Evolutionary conservation across 805 yeast genomes (phyloP).

Genomic region (Starmerella bombi): DNA sequence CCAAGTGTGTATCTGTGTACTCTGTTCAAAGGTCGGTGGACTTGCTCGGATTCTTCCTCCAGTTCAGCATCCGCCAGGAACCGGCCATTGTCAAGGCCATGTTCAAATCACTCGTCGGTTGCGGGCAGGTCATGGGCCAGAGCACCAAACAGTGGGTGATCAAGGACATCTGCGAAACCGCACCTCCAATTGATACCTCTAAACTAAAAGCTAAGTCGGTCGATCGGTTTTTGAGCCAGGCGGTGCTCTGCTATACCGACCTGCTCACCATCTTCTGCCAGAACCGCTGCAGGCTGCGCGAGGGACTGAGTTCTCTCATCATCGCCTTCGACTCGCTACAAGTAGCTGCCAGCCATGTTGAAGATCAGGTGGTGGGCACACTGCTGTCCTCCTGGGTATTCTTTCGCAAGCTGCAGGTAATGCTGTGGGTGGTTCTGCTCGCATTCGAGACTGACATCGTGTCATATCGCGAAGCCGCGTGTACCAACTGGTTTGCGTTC

Average conservation of each 20-base stretch:
- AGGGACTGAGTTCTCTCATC: constrained; percentile 45
- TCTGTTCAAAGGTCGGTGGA: constrained; percentile 22
- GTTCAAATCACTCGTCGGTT: constrained; percentile 15
- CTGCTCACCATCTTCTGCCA: constrained; percentile 38
- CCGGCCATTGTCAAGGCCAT: constrained; percentile 24
- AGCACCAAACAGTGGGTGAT: constrained; percentile 22
- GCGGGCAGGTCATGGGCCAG: constrained; percentile 13
- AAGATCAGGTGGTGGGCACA: constrained; percentile 28
- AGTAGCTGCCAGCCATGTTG: constrained; percentile 56
- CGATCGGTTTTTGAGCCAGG: constrained; percentile 25
- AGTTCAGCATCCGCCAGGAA: constrained; percentile 22
- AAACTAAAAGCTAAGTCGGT: constrained; percentile 20
- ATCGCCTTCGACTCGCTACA: constrained; percentile 68
- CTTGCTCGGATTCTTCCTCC: constrained; percentile 24
- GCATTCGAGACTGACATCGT: constrained; percentile 69
- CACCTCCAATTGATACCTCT: constrained; percentile 7
- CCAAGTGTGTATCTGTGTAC: constrained; percentile 11
- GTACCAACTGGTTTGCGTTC: constrained; percentile 56
- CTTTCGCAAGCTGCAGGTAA: constrained; percentile 48
- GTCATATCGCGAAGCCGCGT: constrained; percentile 51
- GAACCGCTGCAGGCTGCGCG: constrained; percentile 76
- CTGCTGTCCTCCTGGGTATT: constrained; percentile 53
- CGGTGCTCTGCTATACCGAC: constrained; percentile 35
- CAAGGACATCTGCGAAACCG: constrained; percentile 33
- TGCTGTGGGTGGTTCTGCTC: constrained; percentile 58